These are phyloP conservation scores for Rhodotorula sp. DNA, from an alignment of 1,284 basidiomycete genomes.

Conservation along the genomic window DNA sequence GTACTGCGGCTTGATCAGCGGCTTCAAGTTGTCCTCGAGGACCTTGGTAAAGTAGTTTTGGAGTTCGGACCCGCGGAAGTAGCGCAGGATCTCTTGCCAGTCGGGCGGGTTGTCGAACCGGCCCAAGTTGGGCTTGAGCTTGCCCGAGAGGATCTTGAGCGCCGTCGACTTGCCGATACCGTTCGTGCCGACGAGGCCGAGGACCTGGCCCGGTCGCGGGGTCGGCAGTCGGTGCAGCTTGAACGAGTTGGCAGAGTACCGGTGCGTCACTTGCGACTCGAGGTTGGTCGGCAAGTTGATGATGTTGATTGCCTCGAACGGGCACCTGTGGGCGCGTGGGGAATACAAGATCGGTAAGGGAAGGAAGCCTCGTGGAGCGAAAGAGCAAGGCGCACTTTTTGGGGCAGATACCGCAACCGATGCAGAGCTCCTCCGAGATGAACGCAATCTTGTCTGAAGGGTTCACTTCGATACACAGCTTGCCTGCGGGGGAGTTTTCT, in stretches of 20 bases:
- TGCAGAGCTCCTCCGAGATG: conserved; percentile 85
- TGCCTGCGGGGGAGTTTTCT: conserved; percentile 59
- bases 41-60: conserved; percentile 99
- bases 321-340: conserved; percentile 63
- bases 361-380: too few species aligned
- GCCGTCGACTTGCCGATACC: conserved; percentile 98
- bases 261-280: conserved; percentile 88
- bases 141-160: conserved; percentile 89
- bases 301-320: conserved; percentile 94
- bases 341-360: neutral
- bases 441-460: conserved; percentile 74
- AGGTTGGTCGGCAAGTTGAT: conserved; percentile 96
- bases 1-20: conserved; percentile 97
- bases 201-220: conserved; percentile 89
- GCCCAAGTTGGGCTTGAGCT: conserved; percentile 89
- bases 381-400: conserved; percentile 97
- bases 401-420: conserved; percentile 87
- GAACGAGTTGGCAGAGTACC: conserved; percentile 95
- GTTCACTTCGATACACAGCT: conserved; percentile 96
- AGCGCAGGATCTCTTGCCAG: conserved; percentile 95
- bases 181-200: conserved; percentile 94
- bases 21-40: conserved; percentile 95
- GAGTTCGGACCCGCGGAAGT: conserved; percentile 93
- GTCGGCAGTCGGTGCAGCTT: conserved; percentile 95
- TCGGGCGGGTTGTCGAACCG: conserved; percentile 93